Evolutionary conservation across 2,329 filamentous ascomycete genomes (phyloP).

Genomic region (Biscogniauxia mediterranea): DNA sequence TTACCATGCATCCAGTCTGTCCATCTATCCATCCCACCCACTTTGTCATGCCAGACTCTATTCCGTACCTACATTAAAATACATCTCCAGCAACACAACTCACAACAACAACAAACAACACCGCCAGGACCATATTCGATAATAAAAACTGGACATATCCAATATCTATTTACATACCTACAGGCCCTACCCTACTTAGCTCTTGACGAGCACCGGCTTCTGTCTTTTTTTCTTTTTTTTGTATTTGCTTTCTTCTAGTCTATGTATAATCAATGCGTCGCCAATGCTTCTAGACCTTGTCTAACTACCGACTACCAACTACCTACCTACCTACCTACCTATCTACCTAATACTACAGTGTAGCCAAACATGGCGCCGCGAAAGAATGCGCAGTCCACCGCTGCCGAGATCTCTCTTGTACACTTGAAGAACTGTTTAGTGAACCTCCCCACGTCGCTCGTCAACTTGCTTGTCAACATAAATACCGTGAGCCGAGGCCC

Average conservation of each 20-base stretch:
- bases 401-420: slow-evolving; percentile 80
- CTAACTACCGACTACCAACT: no score
- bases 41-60: not conserved
- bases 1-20: no score
- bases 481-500: slow-evolving; percentile 69
- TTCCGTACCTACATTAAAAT: not conserved
- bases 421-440: slow-evolving; percentile 93
- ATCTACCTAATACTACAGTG: not conserved
- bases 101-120: not conserved
- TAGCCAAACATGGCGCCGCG: slow-evolving; percentile 32
- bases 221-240: not conserved
- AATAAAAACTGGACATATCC: not conserved
- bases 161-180: not conserved
- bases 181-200: not conserved
- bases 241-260: not conserved
- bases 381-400: slow-evolving; percentile 60
- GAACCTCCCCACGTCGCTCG: slow-evolving; percentile 83
- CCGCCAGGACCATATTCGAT: not conserved
- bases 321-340: no score
- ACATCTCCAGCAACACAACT: not conserved
- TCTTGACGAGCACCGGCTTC: not conserved
- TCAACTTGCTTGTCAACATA: slow-evolving; percentile 80
- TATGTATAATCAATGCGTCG: not conserved
- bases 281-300: slow-evolving; percentile 4
- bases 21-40: not conserved